These are phyloP conservation scores for Sechiopsis laciniata DNA, from an alignment of 306 rosid species.

Conservation along the genomic window DNA sequence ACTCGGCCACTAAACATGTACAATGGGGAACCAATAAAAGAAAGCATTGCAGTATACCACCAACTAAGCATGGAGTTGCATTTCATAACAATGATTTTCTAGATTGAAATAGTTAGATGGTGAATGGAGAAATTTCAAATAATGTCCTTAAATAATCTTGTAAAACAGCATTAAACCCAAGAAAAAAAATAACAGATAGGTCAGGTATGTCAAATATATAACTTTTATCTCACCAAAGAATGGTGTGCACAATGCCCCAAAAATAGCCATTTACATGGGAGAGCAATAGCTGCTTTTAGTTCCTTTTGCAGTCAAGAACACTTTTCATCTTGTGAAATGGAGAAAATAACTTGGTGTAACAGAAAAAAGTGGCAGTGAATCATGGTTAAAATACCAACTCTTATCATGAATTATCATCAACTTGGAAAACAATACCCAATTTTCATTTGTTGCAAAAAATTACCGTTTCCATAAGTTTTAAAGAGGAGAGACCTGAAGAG, in stretches of 20 bases:
- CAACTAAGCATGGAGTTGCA: neutral
- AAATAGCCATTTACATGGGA: neutral
- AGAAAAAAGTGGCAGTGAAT: neutral
- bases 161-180: neutral
- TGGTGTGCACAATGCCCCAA: neutral
- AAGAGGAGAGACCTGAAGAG: slow-evolving; percentile 65
- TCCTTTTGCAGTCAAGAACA: neutral
- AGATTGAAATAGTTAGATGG: neutral
- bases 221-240: neutral
- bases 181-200: neutral
- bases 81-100: slow-evolving; percentile 6
- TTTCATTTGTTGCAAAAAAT: neutral
- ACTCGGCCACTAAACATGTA: neutral
- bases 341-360: neutral
- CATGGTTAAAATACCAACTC: neutral
- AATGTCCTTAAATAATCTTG: neutral
- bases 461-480: slow-evolving; percentile 15
- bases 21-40: neutral
- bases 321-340: neutral
- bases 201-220: neutral
- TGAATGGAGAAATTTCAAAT: neutral
- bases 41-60: neutral
- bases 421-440: neutral
- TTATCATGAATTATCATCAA: neutral
- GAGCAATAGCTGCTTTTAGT: neutral